phyloP scores from a whole-genome alignment of 768 basidiomycete genomes.

The Dendrothele bispora region DNA sequence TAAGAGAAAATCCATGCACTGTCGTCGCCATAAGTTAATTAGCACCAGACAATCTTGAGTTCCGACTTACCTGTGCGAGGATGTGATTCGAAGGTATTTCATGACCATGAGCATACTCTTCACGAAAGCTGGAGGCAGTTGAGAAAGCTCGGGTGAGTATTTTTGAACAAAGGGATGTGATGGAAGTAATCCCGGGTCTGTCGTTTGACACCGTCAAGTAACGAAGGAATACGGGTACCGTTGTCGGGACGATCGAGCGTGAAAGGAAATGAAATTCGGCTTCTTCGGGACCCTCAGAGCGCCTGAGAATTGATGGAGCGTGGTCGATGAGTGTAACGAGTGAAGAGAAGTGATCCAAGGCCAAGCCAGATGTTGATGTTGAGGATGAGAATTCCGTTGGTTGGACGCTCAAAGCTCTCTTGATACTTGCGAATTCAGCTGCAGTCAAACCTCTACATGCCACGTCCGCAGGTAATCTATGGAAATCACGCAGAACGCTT shows the following conservation, averaged over 20 bases:
- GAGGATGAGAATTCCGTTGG: background rate
- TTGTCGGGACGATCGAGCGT: constrained; percentile 28
- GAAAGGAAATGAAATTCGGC: constrained; percentile 37
- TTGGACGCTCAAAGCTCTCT: constrained; percentile 31
- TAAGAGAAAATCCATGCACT: constrained; percentile 56
- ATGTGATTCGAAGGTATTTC: constrained; percentile 37
- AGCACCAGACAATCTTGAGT: constrained; percentile 17
- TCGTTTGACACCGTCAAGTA: too few relatives aligned
- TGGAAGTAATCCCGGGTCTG: too few relatives aligned
- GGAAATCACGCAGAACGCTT: constrained; percentile 42
- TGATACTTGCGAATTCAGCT: constrained; percentile 30
- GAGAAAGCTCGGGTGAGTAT: constrained; percentile 12
- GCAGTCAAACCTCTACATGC: background rate
- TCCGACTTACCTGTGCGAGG: constrained; percentile 43
- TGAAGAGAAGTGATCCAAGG: constrained; percentile 49
- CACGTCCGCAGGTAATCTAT: constrained; percentile 44
- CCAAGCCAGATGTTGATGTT: constrained; percentile 35
- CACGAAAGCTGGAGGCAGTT: constrained; percentile 7
- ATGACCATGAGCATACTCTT: constrained; percentile 21
- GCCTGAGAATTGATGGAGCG: constrained; percentile 30
- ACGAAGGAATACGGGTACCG: constrained; percentile 6
- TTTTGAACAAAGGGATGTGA: too few relatives aligned
- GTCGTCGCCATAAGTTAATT: constrained; percentile 20
- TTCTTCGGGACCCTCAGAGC: constrained; percentile 8
- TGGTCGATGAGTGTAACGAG: constrained; percentile 44